These are phyloP conservation scores for Gossypium stocksii DNA, from an alignment of 345 rosid genomes.

Conservation along the genomic window DNA sequence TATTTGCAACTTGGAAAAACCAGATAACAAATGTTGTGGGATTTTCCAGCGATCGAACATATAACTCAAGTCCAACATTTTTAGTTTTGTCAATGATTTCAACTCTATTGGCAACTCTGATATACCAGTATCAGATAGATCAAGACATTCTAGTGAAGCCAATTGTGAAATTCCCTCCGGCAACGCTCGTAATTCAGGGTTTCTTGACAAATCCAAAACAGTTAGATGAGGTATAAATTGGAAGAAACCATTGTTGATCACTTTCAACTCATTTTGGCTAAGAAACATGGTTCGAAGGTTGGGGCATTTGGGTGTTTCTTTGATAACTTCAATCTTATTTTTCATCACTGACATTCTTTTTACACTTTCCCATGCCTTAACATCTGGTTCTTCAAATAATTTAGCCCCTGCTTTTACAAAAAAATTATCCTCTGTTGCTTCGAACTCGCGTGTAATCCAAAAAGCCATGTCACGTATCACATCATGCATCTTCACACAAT, in stretches of 20 bases:
- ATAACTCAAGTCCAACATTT: neutral
- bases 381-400: too few species aligned
- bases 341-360: neutral
- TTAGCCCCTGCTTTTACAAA: neutral
- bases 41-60: accelerated
- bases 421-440: neutral
- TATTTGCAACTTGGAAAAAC: neutral
- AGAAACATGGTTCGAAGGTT: conserved; percentile 24
- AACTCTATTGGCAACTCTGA: neutral
- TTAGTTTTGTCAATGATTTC: neutral
- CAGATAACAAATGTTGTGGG: neutral
- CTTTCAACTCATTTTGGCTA: neutral
- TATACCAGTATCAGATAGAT: neutral
- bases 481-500: conserved; percentile 36
- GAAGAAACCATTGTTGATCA: conserved; percentile 15
- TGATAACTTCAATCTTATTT: neutral
- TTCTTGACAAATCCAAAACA: neutral
- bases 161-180: conserved; percentile 19
- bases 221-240: neutral
- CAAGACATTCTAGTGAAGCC: conserved; percentile 19
- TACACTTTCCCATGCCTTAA: too few species aligned
- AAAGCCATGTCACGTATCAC: neutral
- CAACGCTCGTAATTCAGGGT: neutral
- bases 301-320: neutral
- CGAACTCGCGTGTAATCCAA: neutral